Percentiles rank a stretch among this genome's conserved stretches.
Evolutionary conservation across 23 red algal species (phyloP).

Genomic region (Gracilaria vermiculophylla): DNA sequence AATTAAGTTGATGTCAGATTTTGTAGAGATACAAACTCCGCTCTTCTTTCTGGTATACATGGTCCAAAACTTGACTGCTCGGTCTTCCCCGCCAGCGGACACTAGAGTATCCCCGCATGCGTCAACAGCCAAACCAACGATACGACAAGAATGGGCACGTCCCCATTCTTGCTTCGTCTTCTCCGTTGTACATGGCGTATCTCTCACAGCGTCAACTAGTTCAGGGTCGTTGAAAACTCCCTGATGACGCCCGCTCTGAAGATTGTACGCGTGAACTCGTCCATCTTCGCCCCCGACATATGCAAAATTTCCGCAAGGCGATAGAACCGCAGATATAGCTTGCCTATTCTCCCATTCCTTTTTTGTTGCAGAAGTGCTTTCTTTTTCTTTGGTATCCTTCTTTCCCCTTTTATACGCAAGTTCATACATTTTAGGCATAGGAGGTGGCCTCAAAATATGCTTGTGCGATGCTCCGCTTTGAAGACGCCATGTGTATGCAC

Average conservation of each 20-base stretch:
- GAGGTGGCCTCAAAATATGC: conserved; percentile 52
- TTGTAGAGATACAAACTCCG: conserved; percentile 3
- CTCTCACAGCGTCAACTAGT: background rate
- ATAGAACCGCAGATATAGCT: conserved; percentile 59
- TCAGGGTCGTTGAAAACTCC: conserved; percentile 39
- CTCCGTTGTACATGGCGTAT: background rate
- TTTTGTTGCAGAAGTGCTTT: background rate
- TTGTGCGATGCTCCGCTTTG: conserved; percentile 55
- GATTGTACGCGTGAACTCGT: conserved; percentile 73
- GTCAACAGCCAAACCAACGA: conserved; percentile 60
- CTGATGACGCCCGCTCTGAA: conserved; percentile 87
- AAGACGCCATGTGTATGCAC: conserved; percentile 85
- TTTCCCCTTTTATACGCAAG: conserved; percentile 25
- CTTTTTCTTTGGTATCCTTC: conserved; percentile 18
- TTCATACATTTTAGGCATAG: background rate
- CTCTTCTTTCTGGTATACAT: conserved; percentile 18
- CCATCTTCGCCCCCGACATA: conserved; percentile 72
- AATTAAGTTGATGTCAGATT: conserved; percentile 20
- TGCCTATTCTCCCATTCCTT: background rate
- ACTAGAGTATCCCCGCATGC: conserved; percentile 57
- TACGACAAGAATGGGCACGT: conserved; percentile 47
- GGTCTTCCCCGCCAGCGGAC: conserved; percentile 48
- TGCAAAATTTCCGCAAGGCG: conserved; percentile 87
- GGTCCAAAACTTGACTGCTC: conserved; percentile 72
- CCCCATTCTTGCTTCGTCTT: conserved; percentile 4